Evolutionary conservation across 768 basidiomycete species (phyloP).

Genomic region (Paxillus ammoniavirescens): DNA sequence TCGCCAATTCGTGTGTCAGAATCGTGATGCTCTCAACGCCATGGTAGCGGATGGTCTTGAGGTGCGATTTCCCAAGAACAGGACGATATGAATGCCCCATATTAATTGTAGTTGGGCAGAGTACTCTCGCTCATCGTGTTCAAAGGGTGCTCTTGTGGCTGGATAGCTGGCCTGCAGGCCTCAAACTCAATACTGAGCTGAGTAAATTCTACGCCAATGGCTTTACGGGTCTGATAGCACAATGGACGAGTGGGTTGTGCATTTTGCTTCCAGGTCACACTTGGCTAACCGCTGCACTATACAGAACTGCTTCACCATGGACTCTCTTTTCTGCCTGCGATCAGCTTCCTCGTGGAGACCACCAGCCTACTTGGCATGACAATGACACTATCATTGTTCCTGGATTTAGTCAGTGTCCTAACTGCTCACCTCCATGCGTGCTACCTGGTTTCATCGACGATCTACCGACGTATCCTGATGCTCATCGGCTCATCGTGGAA

Average conservation of each 20-base stretch:
- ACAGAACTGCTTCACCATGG: conserved; percentile 21
- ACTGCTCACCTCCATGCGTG: conserved; percentile 73
- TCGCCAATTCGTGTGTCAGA: conserved; percentile 69
- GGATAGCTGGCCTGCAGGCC: conserved; percentile 92
- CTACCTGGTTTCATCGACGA: conserved; percentile 57
- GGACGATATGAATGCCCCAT: background rate
- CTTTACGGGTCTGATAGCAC: conserved; percentile 59
- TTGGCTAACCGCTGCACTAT: conserved; percentile 4
- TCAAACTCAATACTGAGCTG: conserved; percentile 96
- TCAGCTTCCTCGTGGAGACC: conserved; percentile 35
- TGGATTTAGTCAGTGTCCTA: conserved; percentile 64
- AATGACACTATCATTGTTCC: conserved; percentile 59
- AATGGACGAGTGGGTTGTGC: conserved; percentile 68
- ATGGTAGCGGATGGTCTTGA: conserved; percentile 36
- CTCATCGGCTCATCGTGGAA: conserved; percentile 76
- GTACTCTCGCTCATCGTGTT: conserved; percentile 34
- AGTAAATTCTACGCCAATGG: conserved; percentile 78
- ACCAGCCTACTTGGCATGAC: conserved; percentile 52
- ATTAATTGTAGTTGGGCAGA: conserved; percentile 11
- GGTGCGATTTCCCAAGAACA: conserved; percentile 29
- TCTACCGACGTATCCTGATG: conserved; percentile 61
- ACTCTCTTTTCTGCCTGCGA: conserved; percentile 19
- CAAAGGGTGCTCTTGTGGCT: conserved; percentile 72
- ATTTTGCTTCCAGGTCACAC: background rate
- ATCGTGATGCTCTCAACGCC: conserved; percentile 47